These are phyloP conservation scores for Candida ficus DNA, from an alignment of 805 yeast genomes.

Conservation along the genomic window DNA sequence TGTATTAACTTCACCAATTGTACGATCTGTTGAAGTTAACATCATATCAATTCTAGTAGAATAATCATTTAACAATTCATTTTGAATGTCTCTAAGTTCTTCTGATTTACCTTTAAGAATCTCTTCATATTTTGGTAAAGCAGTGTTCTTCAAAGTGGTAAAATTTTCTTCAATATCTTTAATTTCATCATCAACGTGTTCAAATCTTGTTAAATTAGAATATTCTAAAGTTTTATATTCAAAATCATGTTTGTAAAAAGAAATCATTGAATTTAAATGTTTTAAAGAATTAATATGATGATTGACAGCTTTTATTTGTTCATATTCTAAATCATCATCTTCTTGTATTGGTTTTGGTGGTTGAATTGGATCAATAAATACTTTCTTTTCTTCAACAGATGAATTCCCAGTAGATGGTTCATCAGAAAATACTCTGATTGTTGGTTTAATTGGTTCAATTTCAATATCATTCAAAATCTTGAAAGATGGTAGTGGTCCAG, in stretches of 20 bases:
- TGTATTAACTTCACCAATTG: conserved; percentile 70
- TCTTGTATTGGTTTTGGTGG: neutral
- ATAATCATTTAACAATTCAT: conserved; percentile 20
- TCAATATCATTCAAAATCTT: conserved; percentile 15
- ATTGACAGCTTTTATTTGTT: conserved; percentile 19
- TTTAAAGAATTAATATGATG: conserved; percentile 7
- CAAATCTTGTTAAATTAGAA: conserved; percentile 10
- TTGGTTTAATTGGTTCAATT: conserved; percentile 20
- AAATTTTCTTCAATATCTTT: conserved; percentile 6
- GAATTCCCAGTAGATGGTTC: conserved; percentile 2
- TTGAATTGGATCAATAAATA: no score
- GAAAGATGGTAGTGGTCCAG: neutral
- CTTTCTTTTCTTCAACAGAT: neutral
- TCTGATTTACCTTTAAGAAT: conserved; percentile 17
- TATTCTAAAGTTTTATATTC: conserved; percentile 11
- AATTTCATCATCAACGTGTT: conserved; percentile 8
- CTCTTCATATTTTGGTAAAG: conserved; percentile 10
- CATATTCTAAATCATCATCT: conserved; percentile 15
- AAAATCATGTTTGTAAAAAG: conserved; percentile 21
- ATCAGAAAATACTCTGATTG: conserved; percentile 2
- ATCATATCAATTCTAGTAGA: conserved; percentile 55
- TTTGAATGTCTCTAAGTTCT: conserved; percentile 15
- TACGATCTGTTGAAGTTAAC: conserved; percentile 58
- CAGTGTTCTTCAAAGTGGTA: conserved; percentile 1
- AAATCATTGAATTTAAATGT: conserved; percentile 6